Evolutionary conservation across 352 stramenopile species (phyloP).

Genomic region (Phytopythium cucurbitacearum): DNA sequence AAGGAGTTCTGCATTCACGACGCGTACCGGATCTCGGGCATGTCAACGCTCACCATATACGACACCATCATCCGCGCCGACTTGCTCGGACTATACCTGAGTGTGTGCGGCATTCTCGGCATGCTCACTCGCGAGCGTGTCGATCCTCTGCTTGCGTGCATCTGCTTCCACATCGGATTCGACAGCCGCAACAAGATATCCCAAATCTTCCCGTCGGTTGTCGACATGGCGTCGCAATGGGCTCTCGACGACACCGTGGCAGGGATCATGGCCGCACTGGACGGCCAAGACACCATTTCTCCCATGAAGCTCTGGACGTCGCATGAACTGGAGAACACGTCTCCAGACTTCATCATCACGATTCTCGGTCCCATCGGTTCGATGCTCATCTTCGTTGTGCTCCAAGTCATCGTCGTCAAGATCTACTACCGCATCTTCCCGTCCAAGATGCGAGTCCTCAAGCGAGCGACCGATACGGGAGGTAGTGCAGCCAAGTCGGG

Average conservation of each 20-base stretch:
- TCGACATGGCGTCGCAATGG: slow-evolving; percentile 7
- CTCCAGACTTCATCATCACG: slow-evolving; percentile 5
- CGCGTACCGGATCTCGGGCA: slow-evolving; percentile 73
- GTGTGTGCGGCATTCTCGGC: slow-evolving; percentile 15
- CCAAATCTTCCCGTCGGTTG: slow-evolving; percentile 12
- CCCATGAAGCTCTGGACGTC: slow-evolving; percentile 27
- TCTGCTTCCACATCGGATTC: slow-evolving; percentile 28
- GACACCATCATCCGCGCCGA: slow-evolving; percentile 27
- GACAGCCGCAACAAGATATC: slow-evolving; percentile 11
- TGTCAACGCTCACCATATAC: slow-evolving; percentile 20
- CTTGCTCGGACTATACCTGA: slow-evolving; percentile 30
- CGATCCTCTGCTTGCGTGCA: slow-evolving; percentile 21
- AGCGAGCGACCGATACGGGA: slow-evolving; percentile 1
- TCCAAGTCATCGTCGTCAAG: slow-evolving; percentile 20
- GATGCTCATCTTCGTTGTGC: slow-evolving; percentile 19
- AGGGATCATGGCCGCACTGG: slow-evolving; percentile 6
- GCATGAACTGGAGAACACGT: slow-evolving; percentile 16
- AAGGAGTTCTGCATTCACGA: slow-evolving; percentile 48
- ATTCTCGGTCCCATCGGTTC: slow-evolving; percentile 17
- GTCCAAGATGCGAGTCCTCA: not conserved
- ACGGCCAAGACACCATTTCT: slow-evolving; percentile 19
- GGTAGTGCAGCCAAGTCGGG: not conserved
- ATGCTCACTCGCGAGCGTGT: slow-evolving; percentile 20
- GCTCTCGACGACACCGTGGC: slow-evolving; percentile 10
- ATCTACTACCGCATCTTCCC: slow-evolving; percentile 21